Conservation (phyloP, 75 land plant species). For the Pseudotsuga menziesii region DNA sequence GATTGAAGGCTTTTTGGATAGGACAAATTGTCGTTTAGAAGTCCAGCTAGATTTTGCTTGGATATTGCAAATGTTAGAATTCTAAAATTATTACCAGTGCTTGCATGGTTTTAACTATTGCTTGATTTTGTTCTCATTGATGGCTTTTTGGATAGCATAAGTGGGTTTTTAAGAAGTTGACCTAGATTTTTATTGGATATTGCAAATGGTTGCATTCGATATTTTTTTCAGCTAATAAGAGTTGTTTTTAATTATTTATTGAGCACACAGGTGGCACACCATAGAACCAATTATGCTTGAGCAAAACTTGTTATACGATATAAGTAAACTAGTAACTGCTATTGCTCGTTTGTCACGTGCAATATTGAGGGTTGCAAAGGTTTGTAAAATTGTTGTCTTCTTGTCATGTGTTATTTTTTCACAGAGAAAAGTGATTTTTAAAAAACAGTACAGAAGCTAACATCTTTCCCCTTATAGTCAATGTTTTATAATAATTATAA, state of each 20-base stretch:
- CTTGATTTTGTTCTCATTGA: background rate
- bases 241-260: background rate
- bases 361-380: background rate
- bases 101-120: no score
- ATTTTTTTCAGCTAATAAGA: background rate
- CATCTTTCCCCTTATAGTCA: no score
- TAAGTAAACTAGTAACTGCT: background rate
- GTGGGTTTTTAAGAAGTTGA: background rate
- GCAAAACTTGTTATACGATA: conserved; percentile 9
- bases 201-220: background rate
- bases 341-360: background rate
- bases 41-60: no score
- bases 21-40: no score
- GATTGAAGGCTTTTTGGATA: no score
- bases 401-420: no score
- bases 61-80: no score
- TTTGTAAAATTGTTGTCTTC: background rate
- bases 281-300: no score
- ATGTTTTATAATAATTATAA: no score
- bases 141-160: background rate
- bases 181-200: background rate
- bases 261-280: background rate
- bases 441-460: no score
- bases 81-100: no score
- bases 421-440: no score